These are phyloP conservation scores for Venturia nashicola DNA, from an alignment of 2,329 filamentous ascomycete species.

Conservation along the genomic window DNA sequence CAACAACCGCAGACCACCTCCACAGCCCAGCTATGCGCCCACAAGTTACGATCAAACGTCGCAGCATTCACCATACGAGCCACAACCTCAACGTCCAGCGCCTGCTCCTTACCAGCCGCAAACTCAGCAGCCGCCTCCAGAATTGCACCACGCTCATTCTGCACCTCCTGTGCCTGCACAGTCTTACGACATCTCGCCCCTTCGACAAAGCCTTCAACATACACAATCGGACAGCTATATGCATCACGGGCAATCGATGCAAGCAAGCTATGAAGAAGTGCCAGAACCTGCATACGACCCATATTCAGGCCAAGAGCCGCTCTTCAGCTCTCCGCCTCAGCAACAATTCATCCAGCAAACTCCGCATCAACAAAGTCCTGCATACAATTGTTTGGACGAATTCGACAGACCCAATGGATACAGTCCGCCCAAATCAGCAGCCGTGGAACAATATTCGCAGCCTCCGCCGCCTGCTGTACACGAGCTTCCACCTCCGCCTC, in stretches of 20 bases:
- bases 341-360: constrained; percentile 2
- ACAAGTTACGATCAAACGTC: not conserved
- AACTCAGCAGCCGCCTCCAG: not conserved
- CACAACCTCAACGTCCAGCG: not conserved
- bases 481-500: constrained; percentile 22
- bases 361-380: not conserved
- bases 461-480: not conserved
- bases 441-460: not conserved
- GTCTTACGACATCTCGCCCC: not conserved
- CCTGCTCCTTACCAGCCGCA: not conserved
- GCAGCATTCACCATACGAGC: not conserved
- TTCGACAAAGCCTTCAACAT: constrained; percentile 4
- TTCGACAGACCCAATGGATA: not conserved
- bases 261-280: not conserved
- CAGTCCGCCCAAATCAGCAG: not conserved
- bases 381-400: not conserved
- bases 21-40: not conserved
- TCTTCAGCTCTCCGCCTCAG: not conserved
- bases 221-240: constrained; percentile 7
- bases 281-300: not conserved
- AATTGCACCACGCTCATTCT: constrained; percentile 6
- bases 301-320: not conserved
- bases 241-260: constrained; percentile 3
- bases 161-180: not conserved
- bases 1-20: not conserved